Conservation (phyloP, 2,329 filamentous ascomycete species). For the Curvularia eragrostidis region DNA sequence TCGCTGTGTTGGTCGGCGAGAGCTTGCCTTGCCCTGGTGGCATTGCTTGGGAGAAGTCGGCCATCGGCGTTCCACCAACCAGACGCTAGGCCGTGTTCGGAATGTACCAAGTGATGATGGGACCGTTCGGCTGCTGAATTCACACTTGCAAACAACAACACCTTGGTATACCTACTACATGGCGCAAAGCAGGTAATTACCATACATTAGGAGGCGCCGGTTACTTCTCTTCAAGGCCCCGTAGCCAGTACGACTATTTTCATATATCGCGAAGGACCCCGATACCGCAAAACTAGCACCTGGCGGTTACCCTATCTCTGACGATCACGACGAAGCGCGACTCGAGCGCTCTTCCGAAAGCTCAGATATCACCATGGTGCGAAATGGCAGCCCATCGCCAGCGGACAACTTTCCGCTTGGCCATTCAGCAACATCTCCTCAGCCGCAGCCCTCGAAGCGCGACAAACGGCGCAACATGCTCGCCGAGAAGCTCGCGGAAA, state of each 20-base stretch:
- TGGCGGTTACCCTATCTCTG: slow-evolving; percentile 7
- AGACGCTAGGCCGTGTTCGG: slow-evolving; percentile 15
- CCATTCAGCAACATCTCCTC: slow-evolving; percentile 53
- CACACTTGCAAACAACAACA: slow-evolving; percentile 22
- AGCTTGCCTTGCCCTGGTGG: background rate
- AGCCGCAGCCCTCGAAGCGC: slow-evolving; percentile 73
- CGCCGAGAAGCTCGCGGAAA: slow-evolving; percentile 76
- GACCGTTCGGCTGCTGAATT: slow-evolving; percentile 16
- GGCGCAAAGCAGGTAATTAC: slow-evolving; percentile 3
- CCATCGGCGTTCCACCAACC: background rate
- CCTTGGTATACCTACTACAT: slow-evolving; percentile 6
- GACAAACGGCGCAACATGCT: slow-evolving; percentile 88
- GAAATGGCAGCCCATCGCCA: slow-evolving; percentile 48
- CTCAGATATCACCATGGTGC: slow-evolving; percentile 41
- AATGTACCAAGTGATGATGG: slow-evolving; percentile 22
- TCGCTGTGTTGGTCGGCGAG: background rate
- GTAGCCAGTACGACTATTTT: background rate
- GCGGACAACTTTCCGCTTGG: slow-evolving; percentile 46
- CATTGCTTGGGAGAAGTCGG: slow-evolving; percentile 6
- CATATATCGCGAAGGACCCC: background rate
- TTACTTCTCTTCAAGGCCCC: background rate
- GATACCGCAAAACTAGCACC: background rate
- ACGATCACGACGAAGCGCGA: slow-evolving; percentile 7
- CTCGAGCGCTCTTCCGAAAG: background rate
- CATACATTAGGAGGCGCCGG: background rate